Conservation (phyloP, 306 rosid species). For the Pterocarpus santalinus region DNA sequence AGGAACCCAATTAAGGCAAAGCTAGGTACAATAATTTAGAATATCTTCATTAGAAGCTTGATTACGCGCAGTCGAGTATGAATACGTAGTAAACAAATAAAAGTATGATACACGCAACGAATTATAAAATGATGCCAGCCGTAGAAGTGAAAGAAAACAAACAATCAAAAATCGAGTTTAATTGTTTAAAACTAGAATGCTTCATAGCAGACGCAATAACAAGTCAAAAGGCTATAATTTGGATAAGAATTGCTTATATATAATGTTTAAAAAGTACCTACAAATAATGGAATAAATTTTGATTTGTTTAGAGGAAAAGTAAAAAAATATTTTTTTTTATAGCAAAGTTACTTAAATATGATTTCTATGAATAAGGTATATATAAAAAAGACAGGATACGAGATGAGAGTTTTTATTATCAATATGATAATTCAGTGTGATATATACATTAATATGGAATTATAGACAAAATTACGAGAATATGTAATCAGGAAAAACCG, state of each 20-base stretch:
- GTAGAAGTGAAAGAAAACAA: neutral
- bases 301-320: too few relatives aligned
- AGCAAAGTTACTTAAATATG: too few relatives aligned
- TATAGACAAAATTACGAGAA: too few relatives aligned
- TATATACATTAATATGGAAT: too few relatives aligned
- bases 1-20: neutral
- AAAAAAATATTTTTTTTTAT: too few relatives aligned
- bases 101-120: neutral
- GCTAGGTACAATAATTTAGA: neutral
- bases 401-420: too few relatives aligned
- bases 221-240: neutral
- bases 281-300: too few relatives aligned
- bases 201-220: neutral
- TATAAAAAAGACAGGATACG: too few relatives aligned
- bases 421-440: too few relatives aligned
- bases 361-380: too few relatives aligned
- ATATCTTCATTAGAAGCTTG: neutral
- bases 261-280: neutral
- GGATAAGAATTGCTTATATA: neutral
- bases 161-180: neutral
- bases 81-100: neutral
- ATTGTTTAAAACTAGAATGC: neutral
- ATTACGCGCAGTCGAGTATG: neutral
- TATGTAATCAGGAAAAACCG: too few relatives aligned
- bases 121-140: neutral